These are phyloP conservation scores for Botrytis pseudocinerea DNA, from an alignment of 2,329 filamentous ascomycete genomes.

Conservation along the genomic window DNA sequence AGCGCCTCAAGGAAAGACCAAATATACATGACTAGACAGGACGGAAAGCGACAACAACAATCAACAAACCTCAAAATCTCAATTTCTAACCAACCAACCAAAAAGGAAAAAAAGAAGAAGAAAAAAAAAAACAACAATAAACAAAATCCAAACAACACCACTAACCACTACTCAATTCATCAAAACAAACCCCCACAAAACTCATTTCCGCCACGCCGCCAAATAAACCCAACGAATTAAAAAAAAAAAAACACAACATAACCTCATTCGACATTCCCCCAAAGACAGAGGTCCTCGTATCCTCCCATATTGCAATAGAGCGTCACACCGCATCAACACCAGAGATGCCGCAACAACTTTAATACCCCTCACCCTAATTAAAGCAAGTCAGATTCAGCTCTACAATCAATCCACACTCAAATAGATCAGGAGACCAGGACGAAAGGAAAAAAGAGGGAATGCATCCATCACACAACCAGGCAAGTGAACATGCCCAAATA, in stretches of 20 bases:
- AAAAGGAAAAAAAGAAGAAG: neutral
- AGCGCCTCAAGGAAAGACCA: neutral
- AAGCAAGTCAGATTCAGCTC: no score
- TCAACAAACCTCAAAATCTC: neutral
- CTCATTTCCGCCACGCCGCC: fast-evolving
- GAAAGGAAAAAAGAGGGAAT: no score
- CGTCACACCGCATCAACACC: neutral
- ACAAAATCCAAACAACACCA: neutral
- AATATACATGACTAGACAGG: neutral
- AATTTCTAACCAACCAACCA: no score
- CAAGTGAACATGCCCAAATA: no score
- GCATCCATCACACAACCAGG: no score
- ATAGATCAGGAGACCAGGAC: no score
- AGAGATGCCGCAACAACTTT: neutral
- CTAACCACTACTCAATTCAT: no score
- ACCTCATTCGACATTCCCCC: neutral
- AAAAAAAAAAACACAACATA: neutral
- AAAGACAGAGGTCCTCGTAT: neutral
- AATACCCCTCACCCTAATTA: neutral
- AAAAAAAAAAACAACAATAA: neutral
- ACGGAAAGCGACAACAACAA: fast-evolving
- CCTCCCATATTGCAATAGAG: no score
- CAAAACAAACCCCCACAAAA: neutral
- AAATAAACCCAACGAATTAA: neutral
- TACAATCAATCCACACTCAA: no score